Evolutionary conservation across 2,329 filamentous ascomycete species (phyloP), one percentile per base, ranked within the genome.

Genomic region (Ophiobolus disseminans): DNA sequence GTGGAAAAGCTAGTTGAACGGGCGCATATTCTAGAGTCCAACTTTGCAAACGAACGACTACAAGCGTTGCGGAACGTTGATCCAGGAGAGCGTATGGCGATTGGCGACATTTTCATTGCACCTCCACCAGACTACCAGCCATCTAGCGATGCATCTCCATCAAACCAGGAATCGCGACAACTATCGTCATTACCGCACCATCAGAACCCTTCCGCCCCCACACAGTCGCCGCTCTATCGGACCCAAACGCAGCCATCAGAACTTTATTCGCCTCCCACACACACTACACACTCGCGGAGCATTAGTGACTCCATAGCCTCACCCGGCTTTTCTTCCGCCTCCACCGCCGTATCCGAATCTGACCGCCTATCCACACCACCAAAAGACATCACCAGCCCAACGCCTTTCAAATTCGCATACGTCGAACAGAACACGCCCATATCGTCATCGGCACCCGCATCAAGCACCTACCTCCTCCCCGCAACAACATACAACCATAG

Each of bases 1-100:
- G 88, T 93, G 2, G 84, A 87, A 30, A 68, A 72, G 21, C 51
- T 74, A 8, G 65, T 75, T 2, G 72, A 73, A 45, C 67, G 66
- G 43, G 70, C 70, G 22, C 70, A 72, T 36, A 53, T 70, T n/a
- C 48, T 70, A 13, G 70, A 73, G 44, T 62, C 65, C 4, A 63
- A 64, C 17, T 51, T 63, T 2, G 69, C 68, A n/a, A 72, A 72
- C 45, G 60, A 69, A 35, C 57, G 68, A 45, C 47, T 72, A 28
- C 60, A 67, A 32, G 62, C 58, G 8, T 47, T 72, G 20, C 65
- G 63, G 37, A 62, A 61, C 2, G 55, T 72, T 21, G 62, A 57
- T 22, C 67, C 69, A 8, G 57, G 62, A 6, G 68, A 71, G 37
- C 59, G 68, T 16, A 67, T 64, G 60, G 68, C 61, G 3, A 63